A percentile compares a stretch with the other conserved stretches of the same genome.
phyloP scores from a whole-genome alignment of 495 filamentous ascomycete species.

The Diplogelasinospora grovesii region DNA sequence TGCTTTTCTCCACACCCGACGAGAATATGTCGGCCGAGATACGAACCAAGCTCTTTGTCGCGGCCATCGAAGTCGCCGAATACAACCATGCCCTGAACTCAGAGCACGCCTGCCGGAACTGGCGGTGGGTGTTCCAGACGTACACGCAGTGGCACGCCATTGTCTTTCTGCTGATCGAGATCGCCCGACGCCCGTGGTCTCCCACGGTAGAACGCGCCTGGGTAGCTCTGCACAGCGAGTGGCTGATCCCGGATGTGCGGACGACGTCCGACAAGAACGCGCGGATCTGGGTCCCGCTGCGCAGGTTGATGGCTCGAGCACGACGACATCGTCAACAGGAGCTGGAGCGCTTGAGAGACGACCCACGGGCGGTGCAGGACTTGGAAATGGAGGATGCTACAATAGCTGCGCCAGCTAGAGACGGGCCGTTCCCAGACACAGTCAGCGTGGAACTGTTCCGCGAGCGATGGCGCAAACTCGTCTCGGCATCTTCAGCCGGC shows the following conservation, averaged over 20 bases:
- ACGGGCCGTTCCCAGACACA: conserved; percentile 23
- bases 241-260: conserved; percentile 44
- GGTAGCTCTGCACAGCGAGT: conserved; percentile 59
- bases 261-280: conserved; percentile 41
- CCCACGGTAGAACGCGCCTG: conserved; percentile 69
- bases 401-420: conserved; percentile 19
- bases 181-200: conserved; percentile 61
- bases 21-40: conserved; percentile 42
- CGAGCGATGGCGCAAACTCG: conserved; percentile 22
- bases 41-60: conserved; percentile 62
- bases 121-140: conserved; percentile 63
- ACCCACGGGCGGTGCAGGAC: conserved; percentile 24
- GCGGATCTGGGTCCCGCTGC: conserved; percentile 61
- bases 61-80: conserved; percentile 65
- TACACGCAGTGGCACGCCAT: conserved; percentile 61
- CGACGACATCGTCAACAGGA: conserved; percentile 39
- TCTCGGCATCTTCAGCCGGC: background rate
- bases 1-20: conserved; percentile 32
- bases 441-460: conserved; percentile 22
- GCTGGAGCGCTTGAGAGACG: conserved; percentile 22
- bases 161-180: conserved; percentile 49
- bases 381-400: conserved; percentile 25
- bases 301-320: conserved; percentile 60
- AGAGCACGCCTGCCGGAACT: conserved; percentile 47
- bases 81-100: conserved; percentile 53